These are phyloP conservation scores for Didymella keratinophila DNA, from an alignment of 2,329 filamentous ascomycete genomes.

Conservation along the genomic window DNA sequence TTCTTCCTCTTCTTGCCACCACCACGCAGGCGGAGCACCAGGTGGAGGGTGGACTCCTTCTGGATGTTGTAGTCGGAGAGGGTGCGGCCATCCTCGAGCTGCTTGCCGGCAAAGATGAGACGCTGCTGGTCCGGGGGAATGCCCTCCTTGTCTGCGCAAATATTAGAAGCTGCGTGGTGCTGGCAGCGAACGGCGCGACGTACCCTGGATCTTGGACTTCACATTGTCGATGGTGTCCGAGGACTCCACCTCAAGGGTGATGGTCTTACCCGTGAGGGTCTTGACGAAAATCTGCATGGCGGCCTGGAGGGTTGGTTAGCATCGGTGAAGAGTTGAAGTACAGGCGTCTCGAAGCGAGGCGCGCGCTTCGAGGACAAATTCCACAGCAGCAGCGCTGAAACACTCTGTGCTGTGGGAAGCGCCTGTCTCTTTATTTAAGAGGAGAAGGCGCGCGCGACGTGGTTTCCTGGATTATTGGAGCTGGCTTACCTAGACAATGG, in stretches of 20 bases:
- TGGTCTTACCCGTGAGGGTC: constrained; percentile 96
- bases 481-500: constrained; percentile 63
- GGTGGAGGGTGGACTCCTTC: constrained; percentile 99
- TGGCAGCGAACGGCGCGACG: constrained; percentile 28
- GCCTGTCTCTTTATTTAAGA: not conserved
- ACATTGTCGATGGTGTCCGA: constrained; percentile 99
- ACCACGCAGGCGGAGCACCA: constrained; percentile 97
- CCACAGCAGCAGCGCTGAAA: constrained; percentile 1
- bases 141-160: constrained; percentile 92
- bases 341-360: not conserved
- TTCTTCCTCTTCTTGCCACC: constrained; percentile 98
- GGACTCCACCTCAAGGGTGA: constrained; percentile 99
- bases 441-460: not conserved
- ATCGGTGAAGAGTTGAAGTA: not conserved
- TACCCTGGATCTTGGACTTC: constrained; percentile 92
- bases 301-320: constrained; percentile 43
- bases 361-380: not conserved
- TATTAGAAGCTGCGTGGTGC: constrained; percentile 32
- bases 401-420: not conserved
- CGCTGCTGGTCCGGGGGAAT: constrained; percentile 99
- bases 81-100: constrained; percentile 99
- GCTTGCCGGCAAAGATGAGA: constrained; percentile 99
- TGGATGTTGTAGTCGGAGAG: constrained; percentile 99
- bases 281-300: constrained; percentile 64
- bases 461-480: not conserved